These are phyloP conservation scores for Globisporangium uncinulatum DNA, from an alignment of 352 stramenopile genomes.

Conservation along the genomic window DNA sequence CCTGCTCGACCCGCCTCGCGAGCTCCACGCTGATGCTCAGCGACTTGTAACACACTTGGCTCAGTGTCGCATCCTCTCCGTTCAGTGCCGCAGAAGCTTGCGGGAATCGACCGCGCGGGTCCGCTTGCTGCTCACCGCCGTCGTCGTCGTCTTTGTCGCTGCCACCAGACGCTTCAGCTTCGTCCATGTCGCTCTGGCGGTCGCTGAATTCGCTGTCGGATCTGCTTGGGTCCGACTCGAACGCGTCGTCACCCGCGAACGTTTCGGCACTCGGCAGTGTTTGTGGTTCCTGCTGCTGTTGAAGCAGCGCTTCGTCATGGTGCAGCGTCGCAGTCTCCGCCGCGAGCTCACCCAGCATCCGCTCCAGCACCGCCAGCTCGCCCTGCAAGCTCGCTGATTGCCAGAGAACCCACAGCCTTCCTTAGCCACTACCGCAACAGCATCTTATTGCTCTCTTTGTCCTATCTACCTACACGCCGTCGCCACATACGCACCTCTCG, in stretches of 20 bases:
- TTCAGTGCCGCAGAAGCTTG: background rate
- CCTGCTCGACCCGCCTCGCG: slow-evolving; percentile 26
- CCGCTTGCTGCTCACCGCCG: background rate
- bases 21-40: slow-evolving; percentile 26
- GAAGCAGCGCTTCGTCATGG: background rate
- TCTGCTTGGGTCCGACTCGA: slow-evolving; percentile 1
- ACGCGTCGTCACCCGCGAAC: slow-evolving; percentile 3
- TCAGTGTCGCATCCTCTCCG: slow-evolving; percentile 13
- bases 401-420: background rate
- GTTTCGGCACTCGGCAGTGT: background rate
- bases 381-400: slow-evolving; percentile 18
- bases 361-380: slow-evolving; percentile 34
- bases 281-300: background rate
- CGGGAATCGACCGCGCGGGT: background rate
- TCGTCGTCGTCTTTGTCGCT: background rate
- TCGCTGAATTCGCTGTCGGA: background rate
- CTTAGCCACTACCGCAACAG: no score
- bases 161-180: background rate
- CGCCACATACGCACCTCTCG: slow-evolving; percentile 5
- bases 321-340: slow-evolving; percentile 23
- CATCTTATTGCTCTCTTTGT: no score
- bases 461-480: background rate
- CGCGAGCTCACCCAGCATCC: slow-evolving; percentile 33
- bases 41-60: slow-evolving; percentile 37
- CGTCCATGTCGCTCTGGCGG: background rate